phyloP scores from a whole-genome alignment of 1,284 basidiomycete species.

The Cryptococcus hybrid region DNA sequence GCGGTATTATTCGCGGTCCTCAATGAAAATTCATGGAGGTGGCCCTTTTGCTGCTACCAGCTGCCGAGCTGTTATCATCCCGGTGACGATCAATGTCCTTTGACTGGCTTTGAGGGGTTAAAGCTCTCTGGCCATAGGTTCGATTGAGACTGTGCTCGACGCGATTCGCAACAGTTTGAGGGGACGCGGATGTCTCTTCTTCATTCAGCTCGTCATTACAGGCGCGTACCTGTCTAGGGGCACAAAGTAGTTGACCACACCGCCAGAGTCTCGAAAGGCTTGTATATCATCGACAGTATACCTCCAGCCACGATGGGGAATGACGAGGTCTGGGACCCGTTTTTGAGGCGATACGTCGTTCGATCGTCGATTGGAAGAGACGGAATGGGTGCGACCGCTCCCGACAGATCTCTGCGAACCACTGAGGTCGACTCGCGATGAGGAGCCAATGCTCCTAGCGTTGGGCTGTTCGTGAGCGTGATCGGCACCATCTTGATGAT shows the following conservation, averaged over 20 bases:
- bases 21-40: background rate
- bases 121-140: background rate
- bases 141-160: background rate
- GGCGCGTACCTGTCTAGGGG: conserved; percentile 20
- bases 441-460: conserved; percentile 5
- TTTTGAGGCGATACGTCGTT: conserved; percentile 2
- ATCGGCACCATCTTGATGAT: background rate
- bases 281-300: conserved; percentile 38
- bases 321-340: too few species aligned
- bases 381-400: conserved; percentile 8
- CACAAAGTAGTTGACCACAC: conserved; percentile 43
- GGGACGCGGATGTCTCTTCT: background rate
- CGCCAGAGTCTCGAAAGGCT: conserved; percentile 31
- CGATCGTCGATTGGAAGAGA: background rate
- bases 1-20: conserved; percentile 8
- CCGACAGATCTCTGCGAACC: conserved; percentile 5
- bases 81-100: background rate
- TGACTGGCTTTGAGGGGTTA: background rate
- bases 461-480: background rate
- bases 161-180: background rate
- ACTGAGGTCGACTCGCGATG: conserved; percentile 1
- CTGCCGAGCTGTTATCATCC: conserved; percentile 18
- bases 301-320: conserved; percentile 23
- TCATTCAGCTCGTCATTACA: conserved; percentile 9
- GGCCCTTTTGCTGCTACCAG: conserved; percentile 13